Evolutionary conservation across 2,329 filamentous ascomycete species (phyloP).

Genomic region (Fusarium abutilonis): DNA sequence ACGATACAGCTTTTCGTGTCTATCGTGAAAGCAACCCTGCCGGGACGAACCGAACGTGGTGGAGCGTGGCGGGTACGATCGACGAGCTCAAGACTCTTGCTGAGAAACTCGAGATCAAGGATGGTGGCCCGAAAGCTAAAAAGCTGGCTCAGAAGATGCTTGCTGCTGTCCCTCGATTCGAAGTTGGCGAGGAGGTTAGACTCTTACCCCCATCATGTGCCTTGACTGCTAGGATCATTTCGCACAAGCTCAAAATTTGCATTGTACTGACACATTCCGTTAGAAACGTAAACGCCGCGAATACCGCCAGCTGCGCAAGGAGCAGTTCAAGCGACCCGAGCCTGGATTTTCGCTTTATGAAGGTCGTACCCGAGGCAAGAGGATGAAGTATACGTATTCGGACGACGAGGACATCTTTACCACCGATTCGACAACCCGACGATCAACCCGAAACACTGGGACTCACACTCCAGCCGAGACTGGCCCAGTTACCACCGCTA

Average conservation of each 20-base stretch:
- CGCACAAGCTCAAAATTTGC: background rate
- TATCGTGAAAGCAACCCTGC: conserved; percentile 93
- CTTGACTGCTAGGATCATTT: background rate
- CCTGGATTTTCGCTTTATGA: conserved; percentile 94
- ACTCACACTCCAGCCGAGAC: conserved; percentile 76
- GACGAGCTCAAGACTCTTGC: conserved; percentile 82
- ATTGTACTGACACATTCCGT: conserved; percentile 28
- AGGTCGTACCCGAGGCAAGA: conserved; percentile 93
- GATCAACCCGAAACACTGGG: conserved; percentile 78
- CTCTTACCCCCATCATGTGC: background rate
- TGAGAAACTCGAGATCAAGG: conserved; percentile 77
- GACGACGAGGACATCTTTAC: conserved; percentile 82
- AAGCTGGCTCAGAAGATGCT: conserved; percentile 80
- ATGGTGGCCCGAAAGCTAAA: conserved; percentile 83
- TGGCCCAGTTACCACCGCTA: conserved; percentile 76
- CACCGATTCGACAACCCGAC: conserved; percentile 71
- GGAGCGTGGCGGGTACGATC: conserved; percentile 89
- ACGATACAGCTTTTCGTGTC: conserved; percentile 92
- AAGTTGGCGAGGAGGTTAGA: conserved; percentile 87
- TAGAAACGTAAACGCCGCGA: conserved; percentile 93
- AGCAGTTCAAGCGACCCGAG: conserved; percentile 87
- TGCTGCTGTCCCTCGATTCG: conserved; percentile 86
- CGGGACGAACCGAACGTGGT: conserved; percentile 82
- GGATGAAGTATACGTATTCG: conserved; percentile 95
- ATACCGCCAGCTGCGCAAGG: conserved; percentile 85